phyloP scores from a whole-genome alignment of 805 yeast species.

The Saturnispora dispora region DNA sequence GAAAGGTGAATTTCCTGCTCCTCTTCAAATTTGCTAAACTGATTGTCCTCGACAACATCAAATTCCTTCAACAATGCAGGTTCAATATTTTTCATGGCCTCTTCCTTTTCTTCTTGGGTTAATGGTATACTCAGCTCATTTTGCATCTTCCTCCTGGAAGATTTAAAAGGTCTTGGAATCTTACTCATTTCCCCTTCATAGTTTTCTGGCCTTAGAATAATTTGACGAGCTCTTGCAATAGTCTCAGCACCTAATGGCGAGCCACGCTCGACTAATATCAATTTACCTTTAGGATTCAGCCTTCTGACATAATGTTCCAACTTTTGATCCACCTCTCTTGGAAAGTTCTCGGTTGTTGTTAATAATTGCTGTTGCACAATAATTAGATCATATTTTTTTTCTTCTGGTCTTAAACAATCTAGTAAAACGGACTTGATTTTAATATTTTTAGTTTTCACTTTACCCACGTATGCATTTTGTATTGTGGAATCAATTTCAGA shows the following conservation, averaged over 20 bases:
- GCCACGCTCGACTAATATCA: slow-evolving; percentile 81
- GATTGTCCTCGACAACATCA: slow-evolving; percentile 16
- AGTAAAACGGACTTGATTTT: slow-evolving; percentile 47
- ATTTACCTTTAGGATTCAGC: slow-evolving; percentile 68
- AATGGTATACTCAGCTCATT: background rate
- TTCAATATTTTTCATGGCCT: slow-evolving; percentile 18
- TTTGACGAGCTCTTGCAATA: slow-evolving; percentile 82
- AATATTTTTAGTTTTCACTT: slow-evolving; percentile 48
- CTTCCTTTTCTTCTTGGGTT: slow-evolving; percentile 12
- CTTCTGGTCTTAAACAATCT: slow-evolving; percentile 39
- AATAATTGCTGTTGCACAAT: slow-evolving; percentile 75
- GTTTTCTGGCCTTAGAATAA: slow-evolving; percentile 79
- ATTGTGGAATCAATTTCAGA: background rate
- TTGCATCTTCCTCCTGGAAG: slow-evolving; percentile 16
- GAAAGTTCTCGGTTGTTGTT: slow-evolving; percentile 50
- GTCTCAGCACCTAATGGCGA: slow-evolving; percentile 83
- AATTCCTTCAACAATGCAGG: slow-evolving; percentile 21
- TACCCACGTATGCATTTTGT: slow-evolving; percentile 30
- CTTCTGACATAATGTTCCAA: slow-evolving; percentile 50
- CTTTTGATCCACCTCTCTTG: slow-evolving; percentile 63
- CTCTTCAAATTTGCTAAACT: slow-evolving; percentile 5
- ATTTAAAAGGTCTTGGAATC: slow-evolving; percentile 60
- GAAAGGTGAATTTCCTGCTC: slow-evolving; percentile 39
- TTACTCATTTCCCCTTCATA: slow-evolving; percentile 46
- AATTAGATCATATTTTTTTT: slow-evolving; percentile 64